Evolutionary conservation across 2,329 filamentous ascomycete genomes (phyloP), one percentile per base, ranked within the genome.

Genomic region (Apiospora phragmitis): DNA sequence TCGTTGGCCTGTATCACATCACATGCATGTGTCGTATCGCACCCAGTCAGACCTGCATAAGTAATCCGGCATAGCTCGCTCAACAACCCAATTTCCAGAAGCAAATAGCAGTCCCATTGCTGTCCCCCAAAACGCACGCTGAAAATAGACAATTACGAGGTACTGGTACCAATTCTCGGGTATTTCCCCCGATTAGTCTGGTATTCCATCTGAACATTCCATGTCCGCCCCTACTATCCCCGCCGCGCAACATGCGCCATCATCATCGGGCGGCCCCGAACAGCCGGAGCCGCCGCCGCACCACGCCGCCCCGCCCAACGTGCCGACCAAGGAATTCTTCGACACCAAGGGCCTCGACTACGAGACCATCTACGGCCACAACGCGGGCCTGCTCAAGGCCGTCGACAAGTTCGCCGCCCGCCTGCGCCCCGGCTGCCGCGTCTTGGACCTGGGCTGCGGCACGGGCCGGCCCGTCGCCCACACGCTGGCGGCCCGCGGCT

Each of bases 381-480:
- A 45, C 38, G 65, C 38, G 5, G 65, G 65, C 24, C 65, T 67
- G 1, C 65, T 67, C 11, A 35, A 35, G 6, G 65, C 65, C 38
- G 24, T 67, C 26, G 65, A 35, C 38, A 21, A 35, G 24, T 26
- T 43, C 4, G 6, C 38, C 26, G 65, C 38, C 26, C 65, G 41
- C 14, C 65, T 67, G n/a, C 24, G 65, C 4, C 38, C 65, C 38
- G 65, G 65, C 38, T 26, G 65, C 65, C 38, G 38, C 24, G 65
- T 66, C 4, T 12, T 66, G n/a, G 65, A 66, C 65, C 38, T 66
- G 14, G 65, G 65, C 38, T 32, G 65, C 38, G 65, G 65, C 38
- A 66, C 65, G n/a, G 65, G 65, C n/a, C n/a, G 38, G 5, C 65
- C 65, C n/a, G 65, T 66, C 38, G 65, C 65, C 38, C 38, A 42